Evolutionary conservation across 192 early-diverging fungal genomes (phyloP).

Genomic region (Rhizophagus prolifer): DNA sequence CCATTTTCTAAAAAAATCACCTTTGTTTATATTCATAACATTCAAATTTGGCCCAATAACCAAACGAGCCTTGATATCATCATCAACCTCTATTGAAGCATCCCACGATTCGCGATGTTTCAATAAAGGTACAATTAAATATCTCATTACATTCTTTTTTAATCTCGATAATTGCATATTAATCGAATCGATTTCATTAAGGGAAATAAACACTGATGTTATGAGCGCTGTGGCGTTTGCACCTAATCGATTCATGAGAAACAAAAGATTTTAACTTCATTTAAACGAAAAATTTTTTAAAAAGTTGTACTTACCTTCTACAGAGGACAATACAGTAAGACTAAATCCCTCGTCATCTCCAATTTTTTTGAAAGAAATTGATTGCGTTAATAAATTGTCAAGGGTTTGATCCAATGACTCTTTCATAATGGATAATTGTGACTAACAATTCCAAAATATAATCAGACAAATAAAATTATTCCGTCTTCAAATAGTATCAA

Average conservation of each 20-base stretch:
- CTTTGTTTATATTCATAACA: background rate
- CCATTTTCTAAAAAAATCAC: background rate
- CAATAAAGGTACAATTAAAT: slow-evolving; percentile 21
- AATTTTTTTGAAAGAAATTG: slow-evolving; percentile 26
- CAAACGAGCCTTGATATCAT: slow-evolving; percentile 9
- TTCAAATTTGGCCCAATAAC: background rate
- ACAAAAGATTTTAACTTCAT: background rate
- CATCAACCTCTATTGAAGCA: slow-evolving; percentile 11
- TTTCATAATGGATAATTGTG: slow-evolving; percentile 24
- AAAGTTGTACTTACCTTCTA: background rate
- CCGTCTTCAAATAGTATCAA: too few species aligned
- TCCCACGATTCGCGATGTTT: slow-evolving; percentile 15
- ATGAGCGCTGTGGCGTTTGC: slow-evolving; percentile 1
- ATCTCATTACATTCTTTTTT: slow-evolving; percentile 32
- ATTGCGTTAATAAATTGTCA: slow-evolving; percentile 19
- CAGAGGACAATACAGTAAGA: slow-evolving; percentile 15
- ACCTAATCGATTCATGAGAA: background rate
- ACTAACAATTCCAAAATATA: background rate
- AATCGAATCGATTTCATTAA: slow-evolving; percentile 13
- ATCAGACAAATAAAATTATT: background rate
- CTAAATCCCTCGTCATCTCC: background rate
- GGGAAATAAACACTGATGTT: slow-evolving; percentile 24
- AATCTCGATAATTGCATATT: slow-evolving; percentile 25
- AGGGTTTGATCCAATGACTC: slow-evolving; percentile 24
- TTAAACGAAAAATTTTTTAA: background rate